Evolutionary conservation across 257 asterid species (phyloP), one percentile per base, ranked within the genome.

Genomic region (Nicotiana attenuata): DNA sequence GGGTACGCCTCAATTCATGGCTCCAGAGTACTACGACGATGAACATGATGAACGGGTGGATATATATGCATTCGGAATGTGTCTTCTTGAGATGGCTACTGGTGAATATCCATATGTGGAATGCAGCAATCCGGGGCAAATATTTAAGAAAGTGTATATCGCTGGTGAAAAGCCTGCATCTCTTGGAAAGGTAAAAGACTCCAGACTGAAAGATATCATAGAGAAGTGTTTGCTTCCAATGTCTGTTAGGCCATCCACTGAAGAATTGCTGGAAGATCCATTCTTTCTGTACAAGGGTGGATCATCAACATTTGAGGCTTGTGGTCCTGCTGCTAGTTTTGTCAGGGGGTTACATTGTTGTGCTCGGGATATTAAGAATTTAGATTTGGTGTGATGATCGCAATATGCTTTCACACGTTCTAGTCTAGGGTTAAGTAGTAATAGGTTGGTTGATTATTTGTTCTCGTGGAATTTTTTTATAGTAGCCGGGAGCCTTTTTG

Each of bases 1-100:
- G 22, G 87, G 90, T 5, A 88, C 92, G 1, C 90, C 89, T 0
- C 90, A 83, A 55, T 83, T 87, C 52, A 84, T 87, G 91, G 92
- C 90, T 3, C 88, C 91, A 0, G 93, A 89, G 85, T 64, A 77
- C 38, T 84, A 86, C 9, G 88, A 86, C 10, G 91, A 86, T 77
- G 90, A 84, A 75, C 84, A 90, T 31, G 57, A 86, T 5, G 90
- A 90, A 53, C 69, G 83, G 10, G 92, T 88, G 3, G 93, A 89
- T 33, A 16, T 88, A 1, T 90, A 87, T 77, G 82, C n/a, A n/a
- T n/a, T n/a, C n/a, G n/a, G n/a, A n/a, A n/a, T n/a, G n/a, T n/a
- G n/a, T n/a, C n/a, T n/a, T 85, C 55, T 90, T 85, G 93, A 88
- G 78, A 6, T 90, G 82, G 82, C 73, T 16, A 86, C 91, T 7